A percentile compares a stretch with the other conserved stretches of the same genome.
Evolutionary conservation across 2,329 filamentous ascomycete genomes (phyloP).

Genomic region (Lasiodiplodia gonubiensis): DNA sequence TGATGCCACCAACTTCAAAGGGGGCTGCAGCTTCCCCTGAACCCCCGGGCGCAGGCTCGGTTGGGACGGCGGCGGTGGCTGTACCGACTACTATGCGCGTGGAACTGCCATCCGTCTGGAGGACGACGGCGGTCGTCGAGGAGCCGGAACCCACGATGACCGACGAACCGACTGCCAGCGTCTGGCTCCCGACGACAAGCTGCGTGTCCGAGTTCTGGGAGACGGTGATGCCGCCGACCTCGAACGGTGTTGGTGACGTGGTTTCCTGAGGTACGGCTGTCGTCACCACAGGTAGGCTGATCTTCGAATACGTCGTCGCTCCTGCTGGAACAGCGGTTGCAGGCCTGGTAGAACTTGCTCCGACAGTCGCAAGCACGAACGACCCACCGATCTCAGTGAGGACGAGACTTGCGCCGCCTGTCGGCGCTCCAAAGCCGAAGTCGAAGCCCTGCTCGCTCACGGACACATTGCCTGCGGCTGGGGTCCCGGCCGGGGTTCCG

Average conservation of each 20-base stretch:
- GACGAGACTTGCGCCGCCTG: neutral
- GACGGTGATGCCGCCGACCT: conserved; percentile 17
- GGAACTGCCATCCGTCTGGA: conserved; percentile 6
- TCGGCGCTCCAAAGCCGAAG: neutral
- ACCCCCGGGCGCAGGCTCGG: neutral
- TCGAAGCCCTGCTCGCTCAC: conserved; percentile 2
- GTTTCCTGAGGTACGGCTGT: neutral
- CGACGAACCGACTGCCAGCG: conserved; percentile 36
- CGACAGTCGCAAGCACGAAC: neutral
- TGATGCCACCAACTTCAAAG: conserved; percentile 11
- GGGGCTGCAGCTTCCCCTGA: neutral
- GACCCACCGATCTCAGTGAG: conserved; percentile 6
- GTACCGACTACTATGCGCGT: conserved; percentile 11
- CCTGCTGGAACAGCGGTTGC: neutral
- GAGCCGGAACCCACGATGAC: conserved; percentile 14
- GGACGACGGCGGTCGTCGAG: conserved; percentile 10
- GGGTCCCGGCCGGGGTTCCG: neutral
- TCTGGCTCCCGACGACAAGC: conserved; percentile 4
- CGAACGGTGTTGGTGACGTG: neutral
- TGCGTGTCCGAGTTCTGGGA: conserved; percentile 10
- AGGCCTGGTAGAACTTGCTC: neutral
- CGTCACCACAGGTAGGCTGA: neutral
- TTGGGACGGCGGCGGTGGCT: neutral
- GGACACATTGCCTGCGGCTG: neutral
- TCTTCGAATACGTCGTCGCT: too few species aligned